Conservation (phyloP, 2,329 filamentous ascomycete species). For the Scortechinia acanthostroma region DNA sequence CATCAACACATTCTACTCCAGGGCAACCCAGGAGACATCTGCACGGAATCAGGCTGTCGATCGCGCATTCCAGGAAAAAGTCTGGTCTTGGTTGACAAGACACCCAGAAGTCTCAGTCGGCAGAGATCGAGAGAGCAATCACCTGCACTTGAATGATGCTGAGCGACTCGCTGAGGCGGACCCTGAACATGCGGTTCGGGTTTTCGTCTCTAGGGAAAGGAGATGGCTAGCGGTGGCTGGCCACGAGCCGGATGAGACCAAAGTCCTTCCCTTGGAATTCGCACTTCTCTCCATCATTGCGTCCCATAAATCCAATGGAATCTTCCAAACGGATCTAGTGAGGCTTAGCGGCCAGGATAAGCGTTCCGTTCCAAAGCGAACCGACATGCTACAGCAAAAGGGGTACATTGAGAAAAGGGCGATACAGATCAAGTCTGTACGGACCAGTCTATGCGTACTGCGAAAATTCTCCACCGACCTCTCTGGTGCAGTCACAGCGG, state of each 20-base stretch:
- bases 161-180: slow-evolving; percentile 10
- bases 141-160: slow-evolving; percentile 26
- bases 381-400: slow-evolving; percentile 42
- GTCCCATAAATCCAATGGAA: slow-evolving; percentile 38
- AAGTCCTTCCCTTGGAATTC: slow-evolving; percentile 45
- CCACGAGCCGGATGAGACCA: slow-evolving; percentile 45
- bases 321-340: slow-evolving; percentile 47
- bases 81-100: slow-evolving; percentile 47
- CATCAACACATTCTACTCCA: slow-evolving; percentile 23
- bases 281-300: slow-evolving; percentile 49
- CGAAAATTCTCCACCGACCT: slow-evolving; percentile 33
- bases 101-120: slow-evolving; percentile 47
- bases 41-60: slow-evolving; percentile 25
- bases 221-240: slow-evolving; percentile 54
- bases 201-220: slow-evolving; percentile 43
- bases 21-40: slow-evolving; percentile 8
- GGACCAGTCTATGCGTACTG: slow-evolving; percentile 47
- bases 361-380: slow-evolving; percentile 53
- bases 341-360: slow-evolving; percentile 54
- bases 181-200: slow-evolving; percentile 11
- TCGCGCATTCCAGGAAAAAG: slow-evolving; percentile 37
- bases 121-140: slow-evolving; percentile 25
- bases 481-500: neutral
- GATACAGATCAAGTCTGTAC: slow-evolving; percentile 34
- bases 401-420: slow-evolving; percentile 53